Evolutionary conservation across 306 rosid species (phyloP).

Genomic region (Amphicarpaea edgeworthii): DNA sequence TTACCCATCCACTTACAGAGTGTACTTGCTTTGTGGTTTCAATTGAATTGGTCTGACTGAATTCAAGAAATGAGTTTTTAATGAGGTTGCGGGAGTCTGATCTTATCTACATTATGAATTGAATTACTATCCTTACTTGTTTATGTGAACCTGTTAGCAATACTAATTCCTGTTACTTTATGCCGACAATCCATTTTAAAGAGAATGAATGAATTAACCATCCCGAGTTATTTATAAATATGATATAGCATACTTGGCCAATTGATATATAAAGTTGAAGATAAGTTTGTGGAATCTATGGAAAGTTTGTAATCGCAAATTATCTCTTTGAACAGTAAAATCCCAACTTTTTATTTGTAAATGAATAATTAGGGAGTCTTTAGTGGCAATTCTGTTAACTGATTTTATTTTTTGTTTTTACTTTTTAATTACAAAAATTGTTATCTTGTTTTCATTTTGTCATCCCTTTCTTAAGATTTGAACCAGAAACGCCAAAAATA

Average conservation of each 20-base stretch:
- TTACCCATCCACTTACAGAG: slow-evolving; percentile 31
- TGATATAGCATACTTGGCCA: not conserved
- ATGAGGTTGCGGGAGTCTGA: slow-evolving; percentile 20
- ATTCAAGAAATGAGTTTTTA: slow-evolving; percentile 37
- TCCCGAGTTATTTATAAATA: slow-evolving; percentile 4
- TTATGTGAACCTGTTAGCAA: not conserved
- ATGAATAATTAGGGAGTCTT: too few species aligned
- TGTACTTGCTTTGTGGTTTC: slow-evolving; percentile 54
- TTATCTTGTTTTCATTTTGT: too few species aligned
- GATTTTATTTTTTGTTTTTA: too few species aligned
- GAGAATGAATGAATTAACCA: not conserved
- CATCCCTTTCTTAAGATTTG: too few species aligned
- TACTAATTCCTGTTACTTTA: not conserved
- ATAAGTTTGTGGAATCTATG: too few species aligned
- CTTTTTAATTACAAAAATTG: too few species aligned
- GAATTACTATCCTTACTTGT: slow-evolving; percentile 5
- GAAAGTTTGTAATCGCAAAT: too few species aligned
- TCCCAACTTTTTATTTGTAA: too few species aligned
- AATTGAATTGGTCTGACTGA: slow-evolving; percentile 38
- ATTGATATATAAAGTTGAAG: not conserved
- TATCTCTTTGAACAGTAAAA: too few species aligned
- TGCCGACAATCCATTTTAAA: not conserved
- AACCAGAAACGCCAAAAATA: too few species aligned
- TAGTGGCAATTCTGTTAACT: too few species aligned
- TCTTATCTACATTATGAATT: not conserved